These are phyloP conservation scores for Eucalyptus guilfoylei DNA, from an alignment of 345 rosid genomes.

Conservation along the genomic window DNA sequence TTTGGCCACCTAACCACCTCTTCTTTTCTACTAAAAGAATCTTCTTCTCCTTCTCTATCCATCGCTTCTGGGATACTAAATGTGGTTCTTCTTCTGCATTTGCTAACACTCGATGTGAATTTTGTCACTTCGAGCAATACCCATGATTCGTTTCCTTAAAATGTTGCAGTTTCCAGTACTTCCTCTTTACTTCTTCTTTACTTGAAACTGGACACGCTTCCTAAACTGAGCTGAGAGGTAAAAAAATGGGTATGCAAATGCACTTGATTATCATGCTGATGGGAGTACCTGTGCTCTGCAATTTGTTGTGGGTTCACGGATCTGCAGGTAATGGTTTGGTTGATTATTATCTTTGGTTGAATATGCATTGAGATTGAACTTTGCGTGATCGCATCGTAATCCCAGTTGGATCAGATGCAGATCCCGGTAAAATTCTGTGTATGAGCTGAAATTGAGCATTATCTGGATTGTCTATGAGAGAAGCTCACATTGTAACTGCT, in stretches of 20 bases:
- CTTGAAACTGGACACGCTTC: not conserved
- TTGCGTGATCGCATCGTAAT: not conserved
- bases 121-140: not conserved
- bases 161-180: conserved; percentile 2
- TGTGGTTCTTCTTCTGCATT: conserved; percentile 21
- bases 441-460: not conserved
- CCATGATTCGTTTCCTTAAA: conserved; percentile 3
- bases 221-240: not conserved
- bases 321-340: conserved; percentile 39
- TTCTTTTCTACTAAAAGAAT: not conserved
- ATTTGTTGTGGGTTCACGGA: conserved; percentile 24
- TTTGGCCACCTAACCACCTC: not conserved
- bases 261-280: conserved; percentile 15
- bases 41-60: not conserved
- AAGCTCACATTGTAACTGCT: not conserved
- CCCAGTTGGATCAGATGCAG: not conserved
- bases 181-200: not conserved
- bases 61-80: conserved; percentile 9
- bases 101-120: not conserved
- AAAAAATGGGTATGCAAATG: conserved; percentile 9
- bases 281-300: not conserved
- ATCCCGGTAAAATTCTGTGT: not conserved
- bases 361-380: not conserved
- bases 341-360: not conserved
- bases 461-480: not conserved